phyloP scores from a whole-genome alignment of 2,329 filamentous ascomycete species.

The Claviceps sp. region DNA sequence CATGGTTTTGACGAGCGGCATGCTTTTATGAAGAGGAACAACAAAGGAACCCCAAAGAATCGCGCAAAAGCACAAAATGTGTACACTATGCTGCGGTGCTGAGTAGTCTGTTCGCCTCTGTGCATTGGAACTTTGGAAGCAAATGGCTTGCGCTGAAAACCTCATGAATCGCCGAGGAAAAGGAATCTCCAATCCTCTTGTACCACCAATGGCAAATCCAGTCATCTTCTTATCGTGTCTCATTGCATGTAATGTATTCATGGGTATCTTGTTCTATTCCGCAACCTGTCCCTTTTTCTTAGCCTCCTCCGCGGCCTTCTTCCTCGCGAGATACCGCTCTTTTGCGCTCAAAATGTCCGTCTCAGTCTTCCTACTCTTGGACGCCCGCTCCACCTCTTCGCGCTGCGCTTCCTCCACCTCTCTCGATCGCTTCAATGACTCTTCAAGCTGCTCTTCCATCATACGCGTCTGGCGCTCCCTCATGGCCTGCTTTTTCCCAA shows the following conservation, averaged over 20 bases:
- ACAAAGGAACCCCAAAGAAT: not conserved
- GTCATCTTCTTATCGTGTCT: not conserved
- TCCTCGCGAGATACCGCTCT: conserved; percentile 67
- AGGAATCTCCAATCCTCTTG: not conserved
- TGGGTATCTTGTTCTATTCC: conserved; percentile 5
- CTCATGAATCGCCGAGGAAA: not conserved
- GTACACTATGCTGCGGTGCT: not conserved
- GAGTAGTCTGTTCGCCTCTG: not conserved
- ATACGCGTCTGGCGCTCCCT: conserved; percentile 65
- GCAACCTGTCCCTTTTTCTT: conserved; percentile 35
- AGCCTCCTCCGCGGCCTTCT: conserved; percentile 58
- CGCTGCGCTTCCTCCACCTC: conserved; percentile 56
- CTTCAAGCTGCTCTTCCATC: conserved; percentile 65
- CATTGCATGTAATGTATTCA: not conserved
- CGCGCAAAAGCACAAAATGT: not conserved
- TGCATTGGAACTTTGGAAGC: no score
- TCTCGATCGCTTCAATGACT: conserved; percentile 55
- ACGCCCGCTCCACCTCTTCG: conserved; percentile 45
- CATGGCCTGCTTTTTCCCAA: conserved; percentile 49
- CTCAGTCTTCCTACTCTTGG: conserved; percentile 68
- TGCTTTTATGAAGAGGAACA: not conserved
- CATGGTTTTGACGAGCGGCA: not conserved
- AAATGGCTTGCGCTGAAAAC: not conserved
- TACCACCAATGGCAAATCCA: not conserved
- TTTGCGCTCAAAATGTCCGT: conserved; percentile 63